Base-by-base conservation (phyloP, 257 asterid species). In the Ajuga chamaepitys region DNA sequence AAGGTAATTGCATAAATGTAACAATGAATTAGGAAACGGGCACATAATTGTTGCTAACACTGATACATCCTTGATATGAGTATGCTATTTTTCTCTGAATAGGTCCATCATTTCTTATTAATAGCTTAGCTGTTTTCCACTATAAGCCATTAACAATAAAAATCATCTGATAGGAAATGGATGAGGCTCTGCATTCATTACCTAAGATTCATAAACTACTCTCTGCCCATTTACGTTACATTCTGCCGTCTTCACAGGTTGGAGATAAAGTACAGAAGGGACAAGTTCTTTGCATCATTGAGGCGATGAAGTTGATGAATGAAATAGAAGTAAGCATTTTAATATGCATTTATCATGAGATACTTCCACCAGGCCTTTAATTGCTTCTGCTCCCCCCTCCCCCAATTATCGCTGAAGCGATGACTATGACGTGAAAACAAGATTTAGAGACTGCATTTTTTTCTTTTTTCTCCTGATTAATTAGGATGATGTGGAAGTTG, bases 291-390 rank as follows among this genome's bases (percentile, higher is more conserved):
- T 91, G 96, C 90, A 86, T 91, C 66, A 78, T 88, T 58, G 95
- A 91, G 75, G 96, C 98, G 63, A 91, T 91, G 96, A 91, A 91
- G 75, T 78, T 91, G 91, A 88, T 91, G 98, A 91, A 91, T 67
- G 98, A 91, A 78, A 88, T 88, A 24, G 98, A 91, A 80, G 98
- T 91, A 78, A 86, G 85, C 66, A 16, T 63, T 41, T 12, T 54
- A 48, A 25, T 60, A 13, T 64, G 45, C 71, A 56, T 62, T 58
- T 47, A 20, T 12, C 25, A 38, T 40, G 52, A 12, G 57, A 66
- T 64, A 22, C 59, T 65, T 57, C 62, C 65, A 42, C 75, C 42
- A 46, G 60, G 26, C 54, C 32, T 46, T 63, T 52, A 58, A 22
- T 65, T 38, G 17, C 67, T 40, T 46, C 57, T 67, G 41, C 53